phyloP scores from a whole-genome alignment of 139 green algal species.

The Ulvella scutata region DNA sequence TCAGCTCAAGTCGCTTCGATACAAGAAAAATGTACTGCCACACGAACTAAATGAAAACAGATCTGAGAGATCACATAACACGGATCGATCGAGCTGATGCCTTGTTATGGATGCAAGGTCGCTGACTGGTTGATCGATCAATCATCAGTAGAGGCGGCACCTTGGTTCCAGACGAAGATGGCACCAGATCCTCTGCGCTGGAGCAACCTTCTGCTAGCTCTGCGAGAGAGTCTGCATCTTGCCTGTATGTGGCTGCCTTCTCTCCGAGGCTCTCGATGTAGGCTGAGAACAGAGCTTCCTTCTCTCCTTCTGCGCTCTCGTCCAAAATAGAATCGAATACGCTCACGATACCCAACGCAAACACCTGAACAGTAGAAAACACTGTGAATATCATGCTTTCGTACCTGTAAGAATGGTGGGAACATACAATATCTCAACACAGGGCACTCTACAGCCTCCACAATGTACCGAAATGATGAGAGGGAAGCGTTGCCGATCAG shows the following conservation, averaged over 20 bases:
- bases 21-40: too few species aligned
- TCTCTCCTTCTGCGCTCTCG: conserved; percentile 32
- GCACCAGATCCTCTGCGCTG: not conserved
- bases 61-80: too few species aligned
- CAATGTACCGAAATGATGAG: too few species aligned
- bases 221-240: conserved; percentile 7
- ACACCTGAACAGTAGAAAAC: conserved; percentile 34
- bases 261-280: conserved; percentile 66
- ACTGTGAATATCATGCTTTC: not conserved
- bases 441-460: too few species aligned
- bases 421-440: not conserved
- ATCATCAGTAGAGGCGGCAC: too few species aligned
- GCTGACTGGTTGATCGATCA: too few species aligned
- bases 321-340: conserved; percentile 84
- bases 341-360: conserved; percentile 68
- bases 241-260: conserved; percentile 45
- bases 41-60: too few species aligned
- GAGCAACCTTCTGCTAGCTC: not conserved
- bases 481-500: too few species aligned
- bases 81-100: too few species aligned
- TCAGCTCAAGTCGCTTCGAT: too few species aligned
- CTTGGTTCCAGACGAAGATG: not conserved
- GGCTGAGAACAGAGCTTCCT: conserved; percentile 44
- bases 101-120: too few species aligned
- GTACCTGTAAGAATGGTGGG: not conserved